Evolutionary conservation across 352 stramenopile genomes (phyloP), one percentile per base, ranked within the genome.

Genomic region (Globisporangium recalcitrans): DNA sequence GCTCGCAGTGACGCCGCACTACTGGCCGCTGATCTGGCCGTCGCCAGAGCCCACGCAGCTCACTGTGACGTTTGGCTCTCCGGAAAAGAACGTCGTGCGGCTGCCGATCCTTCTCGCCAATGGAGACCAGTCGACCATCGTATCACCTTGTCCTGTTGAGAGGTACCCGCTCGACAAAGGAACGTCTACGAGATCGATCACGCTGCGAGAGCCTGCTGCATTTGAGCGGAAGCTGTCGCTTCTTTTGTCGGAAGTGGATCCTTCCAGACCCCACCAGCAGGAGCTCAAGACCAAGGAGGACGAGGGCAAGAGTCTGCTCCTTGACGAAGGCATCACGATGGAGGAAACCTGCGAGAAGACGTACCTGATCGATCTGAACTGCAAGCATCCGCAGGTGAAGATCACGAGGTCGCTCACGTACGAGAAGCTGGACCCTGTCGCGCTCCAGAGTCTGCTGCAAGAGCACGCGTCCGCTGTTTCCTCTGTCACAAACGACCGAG

Each of bases 1-100:
- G 54, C 49, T 83, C 9, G 68, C 71, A 2, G 51, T 83, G 36
- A 80, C 73, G 19, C 64, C 75, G 21, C 73, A 74, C 57, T 83
- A 83, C 67, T 83, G 75, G 73, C 75, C 75, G 21, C 75, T 83
- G 61, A 51, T 81, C 2, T 81, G 75, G 75, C 73, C 75, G 5
- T 83, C 75, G 16, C 75, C 73, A 10, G 69, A 77, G 57, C 75
- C 70, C 40, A 72, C 59, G 2, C 47, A 67, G 14, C 63, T 83
- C n/a, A 65, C 60, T 4, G 56, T 81, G 2, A 65, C 62, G 6
- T 80, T 81, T 34, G 27, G 27, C 0, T n/a, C 27, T 3, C 29
- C 22, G 1, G 51, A 56, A 8, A 42, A 16, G 4, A 83, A 81
- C 58, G n/a, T 62, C 9, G 29, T 83, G 11, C 70, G 69, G 42